Evolutionary conservation across 139 green algal species (phyloP).

Genomic region (Dunaliella sp.): DNA sequence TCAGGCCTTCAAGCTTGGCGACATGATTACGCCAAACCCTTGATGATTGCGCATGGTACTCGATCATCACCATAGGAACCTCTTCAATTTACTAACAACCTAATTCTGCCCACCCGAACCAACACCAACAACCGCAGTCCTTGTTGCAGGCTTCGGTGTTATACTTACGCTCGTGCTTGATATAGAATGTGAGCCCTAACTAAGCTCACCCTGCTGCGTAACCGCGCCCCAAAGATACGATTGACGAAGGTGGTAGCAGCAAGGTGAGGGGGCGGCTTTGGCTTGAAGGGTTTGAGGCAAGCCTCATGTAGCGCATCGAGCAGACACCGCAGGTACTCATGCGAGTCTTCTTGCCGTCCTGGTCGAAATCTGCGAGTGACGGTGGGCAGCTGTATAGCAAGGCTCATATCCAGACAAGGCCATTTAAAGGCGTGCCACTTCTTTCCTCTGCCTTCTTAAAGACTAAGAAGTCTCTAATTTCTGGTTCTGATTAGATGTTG

Average conservation of each 20-base stretch:
- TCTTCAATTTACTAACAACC: no score
- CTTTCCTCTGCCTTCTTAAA: background rate
- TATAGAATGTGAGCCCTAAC: no score
- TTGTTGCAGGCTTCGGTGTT: no score
- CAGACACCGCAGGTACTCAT: slow-evolving; percentile 88
- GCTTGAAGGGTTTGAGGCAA: slow-evolving; percentile 49
- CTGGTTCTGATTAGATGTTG: no score
- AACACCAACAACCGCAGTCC: no score
- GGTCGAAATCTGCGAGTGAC: slow-evolving; percentile 69
- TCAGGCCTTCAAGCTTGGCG: no score
- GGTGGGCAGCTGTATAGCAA: no score
- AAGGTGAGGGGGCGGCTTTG: slow-evolving; percentile 66
- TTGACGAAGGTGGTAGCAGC: slow-evolving; percentile 80
- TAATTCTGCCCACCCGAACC: no score
- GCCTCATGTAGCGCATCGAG: slow-evolving; percentile 87
- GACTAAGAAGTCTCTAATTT: background rate
- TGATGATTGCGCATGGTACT: no score
- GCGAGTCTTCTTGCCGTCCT: slow-evolving; percentile 86
- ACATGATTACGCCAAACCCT: no score
- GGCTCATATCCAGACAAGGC: background rate
- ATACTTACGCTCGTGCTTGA: no score
- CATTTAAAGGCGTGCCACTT: background rate
- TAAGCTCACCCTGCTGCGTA: slow-evolving; percentile 83
- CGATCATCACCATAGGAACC: no score
- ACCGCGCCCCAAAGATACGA: slow-evolving; percentile 84